A percentile compares a stretch with the other conserved stretches of the same genome.
These are phyloP conservation scores for Boletus sp. DNA, from an alignment of 768 basidiomycete genomes.

Conservation along the genomic window DNA sequence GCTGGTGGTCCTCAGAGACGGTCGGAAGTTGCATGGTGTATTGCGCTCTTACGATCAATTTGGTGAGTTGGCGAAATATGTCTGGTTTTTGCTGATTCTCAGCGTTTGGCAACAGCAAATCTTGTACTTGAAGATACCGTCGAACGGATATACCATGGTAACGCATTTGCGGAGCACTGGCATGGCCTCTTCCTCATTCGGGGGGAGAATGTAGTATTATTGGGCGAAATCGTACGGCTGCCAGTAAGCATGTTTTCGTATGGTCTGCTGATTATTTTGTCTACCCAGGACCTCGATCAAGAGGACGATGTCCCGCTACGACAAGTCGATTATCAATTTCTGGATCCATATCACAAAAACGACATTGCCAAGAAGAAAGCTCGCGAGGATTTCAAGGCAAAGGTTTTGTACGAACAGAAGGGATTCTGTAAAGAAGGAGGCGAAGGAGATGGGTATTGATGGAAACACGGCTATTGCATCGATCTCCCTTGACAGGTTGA, in stretches of 20 bases:
- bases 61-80: conserved; percentile 50
- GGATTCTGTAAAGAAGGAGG: conserved; percentile 96
- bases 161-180: conserved; percentile 83
- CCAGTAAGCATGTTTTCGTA: neutral
- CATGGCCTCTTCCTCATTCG: conserved; percentile 91
- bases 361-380: conserved; percentile 73
- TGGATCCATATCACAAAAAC: conserved; percentile 69
- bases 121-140: conserved; percentile 94
- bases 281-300: conserved; percentile 76
- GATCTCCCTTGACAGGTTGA: conserved; percentile 2
- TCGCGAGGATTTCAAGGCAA: conserved; percentile 79
- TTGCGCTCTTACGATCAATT: conserved; percentile 98
- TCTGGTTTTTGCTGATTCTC: neutral
- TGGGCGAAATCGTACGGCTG: conserved; percentile 89
- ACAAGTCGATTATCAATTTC: conserved; percentile 66
- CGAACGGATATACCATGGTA: conserved; percentile 90
- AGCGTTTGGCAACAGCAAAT: conserved; percentile 61
- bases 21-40: conserved; percentile 93
- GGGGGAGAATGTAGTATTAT: conserved; percentile 95
- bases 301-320: conserved; percentile 85
- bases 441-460: conserved; percentile 91
- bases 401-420: conserved; percentile 75
- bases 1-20: conserved; percentile 94
- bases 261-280: conserved; percentile 3
- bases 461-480: conserved; percentile 11